These are phyloP conservation scores for Candida ipomoeae DNA, from an alignment of 805 yeast genomes.

Conservation along the genomic window DNA sequence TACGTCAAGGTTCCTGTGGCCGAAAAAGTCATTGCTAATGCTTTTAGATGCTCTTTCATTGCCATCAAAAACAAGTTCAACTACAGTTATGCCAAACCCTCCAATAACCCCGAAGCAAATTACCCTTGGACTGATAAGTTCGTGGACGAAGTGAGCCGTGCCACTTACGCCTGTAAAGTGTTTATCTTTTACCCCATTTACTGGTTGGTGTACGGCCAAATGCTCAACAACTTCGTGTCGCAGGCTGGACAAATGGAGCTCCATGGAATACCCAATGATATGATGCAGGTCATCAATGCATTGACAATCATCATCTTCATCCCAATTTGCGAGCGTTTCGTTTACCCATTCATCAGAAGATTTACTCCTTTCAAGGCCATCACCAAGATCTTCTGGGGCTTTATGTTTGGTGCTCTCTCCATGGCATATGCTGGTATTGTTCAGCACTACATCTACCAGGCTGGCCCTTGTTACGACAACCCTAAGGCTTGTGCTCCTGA, in stretches of 20 bases:
- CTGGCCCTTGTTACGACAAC: constrained; percentile 12
- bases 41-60: constrained; percentile 8
- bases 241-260: constrained; percentile 17
- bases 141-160: constrained; percentile 13
- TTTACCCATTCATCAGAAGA: constrained; percentile 13
- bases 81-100: constrained; percentile 14
- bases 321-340: constrained; percentile 11
- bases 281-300: constrained; percentile 12
- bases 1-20: constrained; percentile 12
- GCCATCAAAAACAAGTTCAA: constrained; percentile 11
- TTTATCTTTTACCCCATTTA: constrained; percentile 14
- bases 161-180: constrained; percentile 14
- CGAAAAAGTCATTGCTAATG: constrained; percentile 10
- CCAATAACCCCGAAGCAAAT: constrained; percentile 9
- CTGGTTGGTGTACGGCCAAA: constrained; percentile 18
- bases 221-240: constrained; percentile 14
- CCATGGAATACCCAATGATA: constrained; percentile 16
- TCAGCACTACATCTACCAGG: constrained; percentile 13
- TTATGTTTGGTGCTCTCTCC: constrained; percentile 9
- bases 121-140: constrained; percentile 15
- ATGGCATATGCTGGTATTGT: constrained; percentile 14
- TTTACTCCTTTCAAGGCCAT: constrained; percentile 16
- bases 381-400: constrained; percentile 16
- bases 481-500: constrained; percentile 13
- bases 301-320: constrained; percentile 11